Conservation (phyloP, 192 early-diverging fungal genomes). For the Lunasporangiospora selenospora region DNA sequence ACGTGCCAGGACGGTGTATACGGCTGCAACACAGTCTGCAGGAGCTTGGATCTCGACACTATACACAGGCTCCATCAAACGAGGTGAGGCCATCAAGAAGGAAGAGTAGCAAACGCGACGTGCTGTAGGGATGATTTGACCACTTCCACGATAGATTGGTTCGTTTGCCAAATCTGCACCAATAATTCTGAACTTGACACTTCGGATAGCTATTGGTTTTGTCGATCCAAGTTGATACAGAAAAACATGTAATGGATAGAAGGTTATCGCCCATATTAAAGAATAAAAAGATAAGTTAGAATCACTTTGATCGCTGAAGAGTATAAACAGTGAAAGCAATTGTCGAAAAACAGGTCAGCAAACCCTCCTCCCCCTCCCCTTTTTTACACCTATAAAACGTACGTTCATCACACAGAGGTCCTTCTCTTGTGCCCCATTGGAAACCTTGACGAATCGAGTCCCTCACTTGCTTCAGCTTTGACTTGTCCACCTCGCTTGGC, state of each 20-base stretch:
- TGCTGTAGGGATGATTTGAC: conserved; percentile 96
- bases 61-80: conserved; percentile 98
- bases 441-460: conserved; percentile 96
- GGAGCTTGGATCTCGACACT: conserved; percentile 98
- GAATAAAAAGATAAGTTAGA: neutral
- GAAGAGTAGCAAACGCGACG: conserved; percentile 97
- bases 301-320: neutral
- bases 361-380: too few relatives aligned
- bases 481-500: conserved; percentile 89
- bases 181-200: conserved; percentile 94
- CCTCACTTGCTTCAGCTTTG: conserved; percentile 74
- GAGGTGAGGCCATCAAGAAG: conserved; percentile 93
- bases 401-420: conserved; percentile 97
- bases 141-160: conserved; percentile 92
- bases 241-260: neutral
- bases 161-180: conserved; percentile 84
- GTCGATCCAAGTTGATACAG: neutral
- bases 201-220: conserved; percentile 77
- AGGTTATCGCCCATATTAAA: too few relatives aligned
- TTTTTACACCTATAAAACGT: too few relatives aligned
- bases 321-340: neutral
- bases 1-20: conserved; percentile 93
- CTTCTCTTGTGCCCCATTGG: conserved; percentile 97
- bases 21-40: conserved; percentile 91
- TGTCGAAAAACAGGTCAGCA: neutral